phyloP scores from a whole-genome alignment of 495 filamentous ascomycete genomes.

The Xylaria cubensis region DNA sequence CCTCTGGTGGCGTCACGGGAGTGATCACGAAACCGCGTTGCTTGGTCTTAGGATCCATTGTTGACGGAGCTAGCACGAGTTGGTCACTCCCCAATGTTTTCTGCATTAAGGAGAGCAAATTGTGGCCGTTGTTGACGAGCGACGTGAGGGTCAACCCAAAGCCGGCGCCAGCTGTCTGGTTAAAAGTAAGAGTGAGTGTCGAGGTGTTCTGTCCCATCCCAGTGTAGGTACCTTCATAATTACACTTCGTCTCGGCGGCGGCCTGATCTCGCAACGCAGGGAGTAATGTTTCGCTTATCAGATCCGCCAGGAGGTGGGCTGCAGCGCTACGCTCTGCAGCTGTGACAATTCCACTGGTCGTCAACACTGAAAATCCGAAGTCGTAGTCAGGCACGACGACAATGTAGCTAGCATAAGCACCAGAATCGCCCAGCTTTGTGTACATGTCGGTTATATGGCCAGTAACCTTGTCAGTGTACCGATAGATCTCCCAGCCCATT shows the following conservation, averaged over 20 bases:
- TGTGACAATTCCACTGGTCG: conserved; percentile 32
- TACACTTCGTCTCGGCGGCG: conserved; percentile 35
- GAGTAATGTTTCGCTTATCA: conserved; percentile 38
- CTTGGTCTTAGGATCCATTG: conserved; percentile 26
- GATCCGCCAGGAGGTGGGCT: conserved; percentile 34
- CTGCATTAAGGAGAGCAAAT: conserved; percentile 33
- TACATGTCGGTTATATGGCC: conserved; percentile 44
- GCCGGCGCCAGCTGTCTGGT: conserved; percentile 30
- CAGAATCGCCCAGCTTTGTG: conserved; percentile 54
- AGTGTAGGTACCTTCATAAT: conserved; percentile 43
- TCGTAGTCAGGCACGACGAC: conserved; percentile 51
- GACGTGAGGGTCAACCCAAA: conserved; percentile 41
- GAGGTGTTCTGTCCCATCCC: conserved; percentile 37
- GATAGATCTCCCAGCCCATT: conserved; percentile 44
- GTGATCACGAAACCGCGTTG: conserved; percentile 36
- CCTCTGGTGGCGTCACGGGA: conserved; percentile 2
- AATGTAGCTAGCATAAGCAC: conserved; percentile 42
- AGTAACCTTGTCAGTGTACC: conserved; percentile 40
- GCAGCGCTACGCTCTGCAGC: conserved; percentile 19
- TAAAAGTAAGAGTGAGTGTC: conserved; percentile 39
- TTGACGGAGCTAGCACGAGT: conserved; percentile 42
- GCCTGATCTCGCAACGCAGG: conserved; percentile 47
- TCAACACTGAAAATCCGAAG: conserved; percentile 49
- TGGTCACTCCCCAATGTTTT: conserved; percentile 17
- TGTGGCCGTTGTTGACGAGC: conserved; percentile 50